These are phyloP conservation scores for Turnera subulata DNA, from an alignment of 345 rosid genomes.

Conservation along the genomic window DNA sequence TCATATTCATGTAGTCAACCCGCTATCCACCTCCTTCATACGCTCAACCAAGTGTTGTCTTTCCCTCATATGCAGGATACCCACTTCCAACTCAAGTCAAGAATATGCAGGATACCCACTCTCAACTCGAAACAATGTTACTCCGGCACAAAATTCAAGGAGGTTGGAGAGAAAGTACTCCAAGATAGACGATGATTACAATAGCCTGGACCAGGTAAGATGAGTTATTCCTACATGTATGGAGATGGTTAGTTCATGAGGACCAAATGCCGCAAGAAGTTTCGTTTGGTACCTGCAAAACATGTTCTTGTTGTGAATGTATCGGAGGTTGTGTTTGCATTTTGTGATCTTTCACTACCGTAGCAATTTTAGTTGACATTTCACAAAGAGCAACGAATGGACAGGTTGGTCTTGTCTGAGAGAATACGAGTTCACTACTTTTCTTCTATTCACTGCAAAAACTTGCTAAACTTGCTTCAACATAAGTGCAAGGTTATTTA, in stretches of 20 bases:
- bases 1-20: constrained; percentile 37
- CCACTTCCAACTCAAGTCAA: constrained; percentile 38
- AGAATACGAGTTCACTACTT: too few species aligned
- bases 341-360: neutral
- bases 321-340: constrained; percentile 6
- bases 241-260: neutral
- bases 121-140: constrained; percentile 37
- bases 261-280: neutral
- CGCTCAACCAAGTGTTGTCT: constrained; percentile 34
- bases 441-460: too few species aligned
- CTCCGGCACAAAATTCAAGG: constrained; percentile 33
- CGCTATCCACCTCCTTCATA: constrained; percentile 38
- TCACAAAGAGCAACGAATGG: too few species aligned
- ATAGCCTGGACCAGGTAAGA: constrained; percentile 58
- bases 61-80: constrained; percentile 32
- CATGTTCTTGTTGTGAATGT: neutral
- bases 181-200: constrained; percentile 60
- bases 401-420: too few species aligned
- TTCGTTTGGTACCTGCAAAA: neutral
- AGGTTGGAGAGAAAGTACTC: constrained; percentile 61
- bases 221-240: neutral
- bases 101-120: constrained; percentile 33
- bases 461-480: too few species aligned
- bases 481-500: constrained; percentile 14
- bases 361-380: too few species aligned